Base-by-base conservation (phyloP, 2,329 filamentous ascomycete species). In the Claviceps fusiformis region DNA sequence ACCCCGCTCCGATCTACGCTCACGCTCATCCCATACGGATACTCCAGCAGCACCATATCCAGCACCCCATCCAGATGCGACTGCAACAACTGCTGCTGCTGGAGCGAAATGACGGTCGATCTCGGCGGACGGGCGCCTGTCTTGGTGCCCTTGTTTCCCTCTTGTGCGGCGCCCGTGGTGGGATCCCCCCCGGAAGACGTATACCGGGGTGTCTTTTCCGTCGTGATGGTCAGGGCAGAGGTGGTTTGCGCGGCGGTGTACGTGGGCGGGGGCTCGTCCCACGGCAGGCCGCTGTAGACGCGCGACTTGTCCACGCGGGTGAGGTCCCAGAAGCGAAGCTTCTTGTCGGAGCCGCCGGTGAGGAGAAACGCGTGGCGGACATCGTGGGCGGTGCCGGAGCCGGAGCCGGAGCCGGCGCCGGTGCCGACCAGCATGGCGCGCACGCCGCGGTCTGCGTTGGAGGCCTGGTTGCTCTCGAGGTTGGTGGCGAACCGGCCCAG, bases 261-360 rank as follows among this genome's bases (percentile, higher is more conserved):
- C 10, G 80, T 79, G n/a, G 89, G 86, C 65, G 82, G 84, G 39
- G 80, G 73, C 56, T 90, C 85, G 39, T 89, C 85, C 2, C 75
- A 70, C 56, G 82, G 80, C 11, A 90, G 74, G 0, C 92, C 92
- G 65, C 87, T 95, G 59, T 95, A 85, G 15, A 96, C 79, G 55
- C 79, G 76, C 45, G 89, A 95, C 57, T 83, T 80, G 64, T 95
- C 89, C 10, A 89, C 78, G 10, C 84, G 83, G 10, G 82, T 77
- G 15, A 93, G 77, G 65, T 98, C 92, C 93, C 93, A 98, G 71
- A 95, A 97, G 10, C 93, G 83, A 19, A 98, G 80, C 69, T 88
- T 93, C 71, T 87, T 89, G 69, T 97, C 93, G 11, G 87, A 87
- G 0, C 92, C 92, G 19, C 86, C 91, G 0, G 89, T 93, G 43